phyloP scores from a whole-genome alignment of 345 rosid genomes.

The Populus ilicifolia region DNA sequence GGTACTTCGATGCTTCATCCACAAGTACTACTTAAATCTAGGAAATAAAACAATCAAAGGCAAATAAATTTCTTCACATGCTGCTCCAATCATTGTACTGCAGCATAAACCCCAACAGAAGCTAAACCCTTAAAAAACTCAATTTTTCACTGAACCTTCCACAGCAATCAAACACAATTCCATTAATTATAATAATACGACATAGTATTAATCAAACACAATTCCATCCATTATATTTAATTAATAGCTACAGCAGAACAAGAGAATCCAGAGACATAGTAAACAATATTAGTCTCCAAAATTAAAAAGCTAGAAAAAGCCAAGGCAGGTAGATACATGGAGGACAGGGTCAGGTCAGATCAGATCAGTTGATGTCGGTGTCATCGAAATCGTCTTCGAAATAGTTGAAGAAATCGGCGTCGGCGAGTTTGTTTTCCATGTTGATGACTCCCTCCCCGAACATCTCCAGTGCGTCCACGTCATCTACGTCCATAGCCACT shows the following conservation, averaged over 20 bases:
- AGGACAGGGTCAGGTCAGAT: not conserved
- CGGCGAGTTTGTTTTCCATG: conserved; percentile 64
- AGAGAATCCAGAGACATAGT: not conserved
- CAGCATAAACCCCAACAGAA: not conserved
- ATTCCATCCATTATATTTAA: too few relatives aligned
- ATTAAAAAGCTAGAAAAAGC: not conserved
- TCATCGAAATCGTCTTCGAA: conserved; percentile 93
- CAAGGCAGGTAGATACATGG: not conserved
- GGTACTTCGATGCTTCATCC: too few relatives aligned
- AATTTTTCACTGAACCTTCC: not conserved
- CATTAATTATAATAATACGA: not conserved
- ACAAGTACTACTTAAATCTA: not conserved
- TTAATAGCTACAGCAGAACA: not conserved
- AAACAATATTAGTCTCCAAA: not conserved
- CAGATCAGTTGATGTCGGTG: conserved; percentile 61
- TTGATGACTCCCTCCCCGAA: conserved; percentile 58
- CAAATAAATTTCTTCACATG: not conserved
- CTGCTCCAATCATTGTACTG: not conserved
- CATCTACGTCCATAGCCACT: conserved; percentile 89
- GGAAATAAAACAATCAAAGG: too few relatives aligned
- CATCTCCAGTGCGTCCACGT: conserved; percentile 66
- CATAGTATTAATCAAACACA: too few relatives aligned
- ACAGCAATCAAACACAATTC: not conserved
- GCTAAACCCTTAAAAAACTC: not conserved
- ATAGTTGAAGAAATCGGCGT: conserved; percentile 85